Conservation (phyloP, 148 eudicot species). For the Camellia sinensis region DNA sequence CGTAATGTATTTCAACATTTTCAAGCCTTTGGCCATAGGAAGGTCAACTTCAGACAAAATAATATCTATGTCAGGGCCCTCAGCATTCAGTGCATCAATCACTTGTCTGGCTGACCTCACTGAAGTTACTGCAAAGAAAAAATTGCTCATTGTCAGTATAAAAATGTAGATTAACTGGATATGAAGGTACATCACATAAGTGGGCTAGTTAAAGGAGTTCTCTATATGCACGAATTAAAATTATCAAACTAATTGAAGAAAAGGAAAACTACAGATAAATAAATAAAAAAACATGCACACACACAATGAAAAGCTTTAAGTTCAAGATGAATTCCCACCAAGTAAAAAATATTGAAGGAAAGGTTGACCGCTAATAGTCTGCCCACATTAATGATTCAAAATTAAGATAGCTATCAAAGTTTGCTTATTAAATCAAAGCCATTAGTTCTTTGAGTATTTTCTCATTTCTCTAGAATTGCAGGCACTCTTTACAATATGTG, state of each 20-base stretch:
- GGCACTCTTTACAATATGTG: neutral
- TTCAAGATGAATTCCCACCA: neutral
- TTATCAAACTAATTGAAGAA: neutral
- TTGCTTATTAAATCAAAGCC: neutral
- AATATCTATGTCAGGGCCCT: constrained; percentile 87
- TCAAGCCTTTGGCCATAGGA: constrained; percentile 89
- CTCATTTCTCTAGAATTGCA: neutral
- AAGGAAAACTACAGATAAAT: neutral
- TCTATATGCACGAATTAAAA: neutral
- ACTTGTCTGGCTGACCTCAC: constrained; percentile 96
- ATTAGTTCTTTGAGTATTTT: neutral
- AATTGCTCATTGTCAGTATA: constrained; percentile 15
- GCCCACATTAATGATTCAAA: neutral
- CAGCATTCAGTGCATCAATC: constrained; percentile 93
- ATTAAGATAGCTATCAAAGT: constrained; percentile 1
- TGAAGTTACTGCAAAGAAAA: constrained; percentile 62
- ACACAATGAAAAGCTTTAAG: neutral
- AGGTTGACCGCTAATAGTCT: constrained; percentile 1
- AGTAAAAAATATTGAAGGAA: neutral
- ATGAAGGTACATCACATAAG: neutral
- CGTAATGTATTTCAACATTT: constrained; percentile 84
- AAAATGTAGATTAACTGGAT: neutral
- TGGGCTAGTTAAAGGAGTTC: neutral
- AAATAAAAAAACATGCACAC: no score
- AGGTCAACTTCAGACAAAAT: constrained; percentile 95